Base-by-base conservation (phyloP, 2,329 filamentous ascomycete genomes). In the Neonectria magnoliae region DNA sequence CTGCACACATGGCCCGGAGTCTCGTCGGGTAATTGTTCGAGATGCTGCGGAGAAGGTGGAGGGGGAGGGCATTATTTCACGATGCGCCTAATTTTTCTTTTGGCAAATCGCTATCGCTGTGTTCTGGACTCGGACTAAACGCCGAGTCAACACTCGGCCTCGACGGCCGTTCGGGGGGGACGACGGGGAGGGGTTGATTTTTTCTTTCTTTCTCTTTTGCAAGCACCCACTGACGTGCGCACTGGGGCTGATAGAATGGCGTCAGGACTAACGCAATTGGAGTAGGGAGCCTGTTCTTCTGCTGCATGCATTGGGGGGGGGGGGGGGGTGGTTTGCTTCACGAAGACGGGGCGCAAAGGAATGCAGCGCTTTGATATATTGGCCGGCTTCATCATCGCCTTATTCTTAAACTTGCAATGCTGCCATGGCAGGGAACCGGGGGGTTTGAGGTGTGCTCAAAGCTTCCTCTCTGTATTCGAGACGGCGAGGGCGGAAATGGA, bases 81-180 rank as follows among this genome's bases (percentile, higher is more conserved):
- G 47, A 50, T 50, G 47, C 47, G 25, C 47, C 47, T 33, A 11
- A 13, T 18, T 31, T 9, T 5, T n/a, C 27, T 25, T 25, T 25
- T n/a, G 22, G 8, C 27, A 50, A n/a, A 50, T 50, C n/a, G 4
- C 27, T 20, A 20, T 50, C 47, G 47, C 13, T 13, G 48, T 33
- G 27, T 51, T 33, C 48, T 51, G 10, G 48, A 51, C 48, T 63
- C 60, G 60, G 60, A 48, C 41, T 57, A 58, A 58, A 55, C 48
- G 20, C 60, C 60, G 60, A 59, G 36, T 27, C 27, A 48, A 31
- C 41, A 48, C 41, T 63, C 50, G 60, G 60, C 33, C 20, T 58
- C 31, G 42, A 50, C 60, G 33, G 42, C 48, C 50, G 48, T 25
- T 47, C 41, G 47, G 47, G 31, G 31, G 45, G 22, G 4, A 47